Percentiles rank a stretch among this genome's conserved stretches.
These are phyloP conservation scores for Xylaria telfairii DNA, from an alignment of 495 filamentous ascomycete species.

Conservation along the genomic window DNA sequence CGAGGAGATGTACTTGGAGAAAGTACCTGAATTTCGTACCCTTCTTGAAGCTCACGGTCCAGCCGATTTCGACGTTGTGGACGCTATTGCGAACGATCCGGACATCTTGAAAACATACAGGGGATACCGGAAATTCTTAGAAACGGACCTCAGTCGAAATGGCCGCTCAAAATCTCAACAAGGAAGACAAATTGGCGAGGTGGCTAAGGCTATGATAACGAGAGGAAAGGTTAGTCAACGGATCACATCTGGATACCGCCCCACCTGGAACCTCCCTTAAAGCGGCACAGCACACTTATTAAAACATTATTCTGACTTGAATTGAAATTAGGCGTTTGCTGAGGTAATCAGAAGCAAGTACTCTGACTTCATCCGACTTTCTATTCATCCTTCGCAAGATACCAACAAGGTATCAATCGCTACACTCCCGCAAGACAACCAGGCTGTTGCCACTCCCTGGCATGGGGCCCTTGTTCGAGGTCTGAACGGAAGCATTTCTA, in stretches of 20 bases:
- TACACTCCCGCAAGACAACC: conserved; percentile 46
- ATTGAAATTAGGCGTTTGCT: conserved; percentile 64
- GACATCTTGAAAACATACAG: conserved; percentile 64
- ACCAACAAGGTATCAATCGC: conserved; percentile 61
- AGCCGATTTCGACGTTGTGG: conserved; percentile 51
- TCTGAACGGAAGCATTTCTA: conserved; percentile 43
- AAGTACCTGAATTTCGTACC: conserved; percentile 57
- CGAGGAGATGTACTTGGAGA: conserved; percentile 57
- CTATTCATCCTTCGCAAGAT: conserved; percentile 64
- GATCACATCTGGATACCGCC: not conserved
- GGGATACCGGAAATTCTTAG: conserved; percentile 66
- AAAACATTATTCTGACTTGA: not conserved
- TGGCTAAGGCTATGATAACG: conserved; percentile 61
- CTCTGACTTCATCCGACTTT: conserved; percentile 60
- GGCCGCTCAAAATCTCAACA: not conserved
- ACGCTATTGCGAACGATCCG: conserved; percentile 55
- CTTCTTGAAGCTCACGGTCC: conserved; percentile 55
- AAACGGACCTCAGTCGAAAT: not conserved
- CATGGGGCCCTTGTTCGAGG: conserved; percentile 51
- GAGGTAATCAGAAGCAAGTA: conserved; percentile 55
- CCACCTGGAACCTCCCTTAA: not conserved
- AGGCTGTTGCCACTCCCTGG: conserved; percentile 52
- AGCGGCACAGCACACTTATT: not conserved
- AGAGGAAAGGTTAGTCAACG: conserved; percentile 56
- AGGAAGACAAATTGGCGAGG: conserved; percentile 53